Evolutionary conservation across 2,329 filamentous ascomycete genomes (phyloP).

Genomic region (Trichoderma cornu-damae): DNA sequence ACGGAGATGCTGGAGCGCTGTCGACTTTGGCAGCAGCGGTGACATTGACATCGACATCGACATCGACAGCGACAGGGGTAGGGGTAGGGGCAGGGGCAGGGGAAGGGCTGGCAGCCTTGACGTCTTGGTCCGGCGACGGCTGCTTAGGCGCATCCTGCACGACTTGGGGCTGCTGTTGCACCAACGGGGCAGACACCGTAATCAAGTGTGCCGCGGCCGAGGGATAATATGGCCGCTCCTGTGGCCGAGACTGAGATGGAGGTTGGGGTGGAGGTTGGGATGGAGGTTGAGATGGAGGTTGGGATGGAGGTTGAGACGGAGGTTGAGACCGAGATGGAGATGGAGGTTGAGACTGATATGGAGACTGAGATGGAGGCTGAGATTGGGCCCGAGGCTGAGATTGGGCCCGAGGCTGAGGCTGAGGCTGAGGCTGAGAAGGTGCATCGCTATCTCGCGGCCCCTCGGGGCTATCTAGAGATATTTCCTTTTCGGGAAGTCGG

Average conservation of each 20-base stretch:
- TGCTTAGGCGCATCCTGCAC: not conserved
- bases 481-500: conserved; percentile 14
- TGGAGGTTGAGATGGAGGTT: not conserved
- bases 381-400: not conserved
- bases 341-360: not conserved
- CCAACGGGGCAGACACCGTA: not conserved
- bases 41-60: no score
- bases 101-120: not conserved
- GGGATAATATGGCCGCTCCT: conserved; percentile 10
- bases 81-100: not conserved
- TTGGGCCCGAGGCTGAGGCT: not conserved
- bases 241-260: not conserved
- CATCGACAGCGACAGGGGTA: no score
- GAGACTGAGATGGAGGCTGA: not conserved
- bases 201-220: conserved; percentile 7
- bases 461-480: not conserved
- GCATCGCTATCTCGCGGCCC: not conserved
- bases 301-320: not conserved
- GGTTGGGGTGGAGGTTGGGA: not conserved
- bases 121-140: not conserved
- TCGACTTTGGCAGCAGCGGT: not conserved
- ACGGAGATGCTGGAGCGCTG: not conserved
- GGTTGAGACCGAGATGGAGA: not conserved
- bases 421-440: not conserved
- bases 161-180: not conserved